phyloP scores from a whole-genome alignment of 306 rosid genomes.

The Clitoria ternatea region DNA sequence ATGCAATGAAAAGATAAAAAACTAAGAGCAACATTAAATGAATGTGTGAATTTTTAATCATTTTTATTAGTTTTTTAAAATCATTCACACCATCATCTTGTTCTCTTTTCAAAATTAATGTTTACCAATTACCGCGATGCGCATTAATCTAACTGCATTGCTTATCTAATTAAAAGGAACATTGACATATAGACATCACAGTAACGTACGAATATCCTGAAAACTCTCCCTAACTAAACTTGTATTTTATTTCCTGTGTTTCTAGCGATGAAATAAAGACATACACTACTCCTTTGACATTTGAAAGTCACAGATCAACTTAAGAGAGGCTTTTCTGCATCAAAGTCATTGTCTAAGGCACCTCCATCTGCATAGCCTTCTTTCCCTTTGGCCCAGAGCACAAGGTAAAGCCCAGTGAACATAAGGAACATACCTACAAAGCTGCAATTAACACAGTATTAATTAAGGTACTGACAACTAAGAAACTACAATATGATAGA shows the following conservation, averaged over 20 bases:
- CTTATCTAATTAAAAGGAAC: neutral
- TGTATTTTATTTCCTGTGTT: neutral
- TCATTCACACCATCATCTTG: too few relatives aligned
- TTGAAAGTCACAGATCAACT: constrained; percentile 34
- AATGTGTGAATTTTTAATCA: too few relatives aligned
- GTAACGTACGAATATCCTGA: neutral
- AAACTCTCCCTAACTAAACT: neutral
- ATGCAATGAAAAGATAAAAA: too few relatives aligned
- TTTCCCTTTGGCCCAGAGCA: constrained; percentile 91
- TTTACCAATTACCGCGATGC: neutral
- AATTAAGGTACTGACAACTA: neutral
- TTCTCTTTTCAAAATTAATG: too few relatives aligned
- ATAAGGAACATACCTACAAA: constrained; percentile 70
- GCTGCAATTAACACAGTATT: constrained; percentile 44
- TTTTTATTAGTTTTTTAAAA: too few relatives aligned
- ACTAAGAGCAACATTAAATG: too few relatives aligned
- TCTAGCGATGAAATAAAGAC: neutral
- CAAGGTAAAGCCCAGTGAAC: constrained; percentile 82
- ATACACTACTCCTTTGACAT: neutral
- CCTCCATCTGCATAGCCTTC: constrained; percentile 36
- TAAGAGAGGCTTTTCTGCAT: constrained; percentile 76
- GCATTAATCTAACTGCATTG: neutral
- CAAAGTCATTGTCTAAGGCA: constrained; percentile 48
- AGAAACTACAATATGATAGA: neutral
- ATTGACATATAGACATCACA: neutral